Evolutionary conservation across 1,284 basidiomycete species (phyloP).

Genomic region (Mrakiaceae sp.): DNA sequence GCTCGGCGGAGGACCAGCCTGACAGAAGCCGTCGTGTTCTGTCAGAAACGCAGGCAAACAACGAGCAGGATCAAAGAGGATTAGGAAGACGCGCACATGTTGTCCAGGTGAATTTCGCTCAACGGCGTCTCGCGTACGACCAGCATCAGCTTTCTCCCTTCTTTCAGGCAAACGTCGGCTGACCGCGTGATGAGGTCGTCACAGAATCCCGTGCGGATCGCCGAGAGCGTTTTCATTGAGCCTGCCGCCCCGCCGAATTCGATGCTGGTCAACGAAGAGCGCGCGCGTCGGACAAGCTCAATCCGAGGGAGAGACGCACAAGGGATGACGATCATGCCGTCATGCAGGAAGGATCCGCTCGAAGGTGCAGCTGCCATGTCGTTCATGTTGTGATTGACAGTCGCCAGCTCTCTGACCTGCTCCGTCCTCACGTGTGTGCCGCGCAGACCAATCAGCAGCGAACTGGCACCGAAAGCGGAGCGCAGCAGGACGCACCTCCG

Average conservation of each 20-base stretch:
- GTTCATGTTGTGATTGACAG: background rate
- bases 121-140: slow-evolving; percentile 15
- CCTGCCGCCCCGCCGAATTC: background rate
- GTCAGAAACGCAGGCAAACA: background rate
- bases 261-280: background rate
- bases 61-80: background rate
- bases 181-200: slow-evolving; percentile 15
- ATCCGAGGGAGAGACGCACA: background rate
- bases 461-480: too few species aligned
- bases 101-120: slow-evolving; percentile 15
- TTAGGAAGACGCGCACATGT: slow-evolving; percentile 5
- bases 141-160: slow-evolving; percentile 8
- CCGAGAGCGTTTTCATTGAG: slow-evolving; percentile 16
- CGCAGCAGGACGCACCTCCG: background rate
- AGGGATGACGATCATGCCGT: slow-evolving; percentile 17
- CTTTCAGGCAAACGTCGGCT: slow-evolving; percentile 16
- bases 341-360: slow-evolving; percentile 13
- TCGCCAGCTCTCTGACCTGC: slow-evolving; percentile 7
- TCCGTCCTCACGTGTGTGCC: too few species aligned
- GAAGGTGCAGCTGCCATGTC: slow-evolving; percentile 12
- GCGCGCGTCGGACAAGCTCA: background rate
- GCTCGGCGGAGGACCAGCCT: slow-evolving; percentile 11
- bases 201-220: slow-evolving; percentile 12
- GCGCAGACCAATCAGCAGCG: too few species aligned
- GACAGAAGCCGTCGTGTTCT: background rate